A percentile compares a stretch with the other conserved stretches of the same genome.
These are phyloP conservation scores for Phytopythium chamaehyphon DNA, from an alignment of 352 stramenopile genomes.

Conservation along the genomic window DNA sequence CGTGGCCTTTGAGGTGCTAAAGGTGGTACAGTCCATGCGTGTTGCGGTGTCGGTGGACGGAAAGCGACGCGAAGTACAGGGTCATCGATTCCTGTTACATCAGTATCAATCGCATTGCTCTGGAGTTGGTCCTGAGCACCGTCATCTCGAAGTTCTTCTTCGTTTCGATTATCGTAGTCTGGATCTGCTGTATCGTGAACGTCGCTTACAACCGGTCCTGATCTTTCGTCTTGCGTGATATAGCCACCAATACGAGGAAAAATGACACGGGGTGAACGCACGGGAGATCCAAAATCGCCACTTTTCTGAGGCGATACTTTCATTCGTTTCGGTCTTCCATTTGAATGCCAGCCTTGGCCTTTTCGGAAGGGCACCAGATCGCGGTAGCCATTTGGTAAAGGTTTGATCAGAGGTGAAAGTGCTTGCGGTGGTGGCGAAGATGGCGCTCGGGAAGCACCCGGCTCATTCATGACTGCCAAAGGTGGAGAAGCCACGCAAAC, in stretches of 20 bases:
- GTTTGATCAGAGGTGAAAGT: conserved; percentile 55
- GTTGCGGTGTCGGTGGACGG: neutral
- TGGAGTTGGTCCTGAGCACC: neutral
- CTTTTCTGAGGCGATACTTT: conserved; percentile 10
- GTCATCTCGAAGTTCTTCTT: conserved; percentile 4
- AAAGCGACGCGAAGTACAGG: neutral
- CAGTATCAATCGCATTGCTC: neutral
- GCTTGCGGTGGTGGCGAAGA: neutral
- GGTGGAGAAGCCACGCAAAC: neutral
- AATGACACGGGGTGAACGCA: conserved; percentile 30
- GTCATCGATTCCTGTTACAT: neutral
- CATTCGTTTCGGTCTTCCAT: conserved; percentile 24
- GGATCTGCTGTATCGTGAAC: neutral
- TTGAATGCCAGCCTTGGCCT: conserved; percentile 61
- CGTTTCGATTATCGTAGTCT: conserved; percentile 10
- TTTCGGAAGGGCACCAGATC: conserved; percentile 70
- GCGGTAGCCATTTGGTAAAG: conserved; percentile 58
- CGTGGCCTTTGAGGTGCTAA: conserved; percentile 16
- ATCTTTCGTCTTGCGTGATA: neutral
- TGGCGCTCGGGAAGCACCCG: neutral
- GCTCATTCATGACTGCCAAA: conserved; percentile 2
- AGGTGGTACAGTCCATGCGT: conserved; percentile 5
- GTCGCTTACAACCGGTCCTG: neutral
- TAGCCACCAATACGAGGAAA: conserved; percentile 33
- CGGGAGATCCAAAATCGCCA: neutral